A percentile compares a stretch with the other conserved stretches of the same genome.
Evolutionary conservation across 106 monocot species (phyloP).

Genomic region (Iris macrosiphon): DNA sequence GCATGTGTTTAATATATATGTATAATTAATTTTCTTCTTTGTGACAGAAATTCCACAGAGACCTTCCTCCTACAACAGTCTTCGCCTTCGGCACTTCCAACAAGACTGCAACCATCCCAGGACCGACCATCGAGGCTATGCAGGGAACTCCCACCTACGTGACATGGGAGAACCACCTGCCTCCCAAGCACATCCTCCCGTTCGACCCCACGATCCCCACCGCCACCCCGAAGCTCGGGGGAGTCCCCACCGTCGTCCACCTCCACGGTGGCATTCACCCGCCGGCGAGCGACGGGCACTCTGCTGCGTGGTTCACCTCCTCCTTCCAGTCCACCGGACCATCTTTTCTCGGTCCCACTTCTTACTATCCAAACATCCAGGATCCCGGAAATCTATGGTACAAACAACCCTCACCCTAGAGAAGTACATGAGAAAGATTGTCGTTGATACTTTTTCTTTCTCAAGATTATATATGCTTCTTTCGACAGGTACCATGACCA

Average conservation of each 20-base stretch:
- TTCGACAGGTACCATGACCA: slow-evolving; percentile 54
- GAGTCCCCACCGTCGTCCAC: slow-evolving; percentile 37
- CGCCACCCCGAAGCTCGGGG: slow-evolving; percentile 15
- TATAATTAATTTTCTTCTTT: too few relatives aligned
- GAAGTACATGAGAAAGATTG: too few relatives aligned
- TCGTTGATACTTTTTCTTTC: too few relatives aligned
- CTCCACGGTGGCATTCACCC: slow-evolving; percentile 52
- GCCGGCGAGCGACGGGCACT: slow-evolving; percentile 42
- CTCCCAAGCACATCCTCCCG: slow-evolving; percentile 56
- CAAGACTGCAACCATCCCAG: slow-evolving; percentile 55
- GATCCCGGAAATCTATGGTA: slow-evolving; percentile 74
- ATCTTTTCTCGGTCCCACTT: slow-evolving; percentile 13
- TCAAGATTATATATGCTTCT: too few relatives aligned
- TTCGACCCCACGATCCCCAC: slow-evolving; percentile 57
- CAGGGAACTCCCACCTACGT: slow-evolving; percentile 38
- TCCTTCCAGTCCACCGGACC: slow-evolving; percentile 27
- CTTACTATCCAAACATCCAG: slow-evolving; percentile 61
- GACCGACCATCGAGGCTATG: slow-evolving; percentile 67
- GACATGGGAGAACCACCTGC: slow-evolving; percentile 73
- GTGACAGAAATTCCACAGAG: slow-evolving; percentile 73
- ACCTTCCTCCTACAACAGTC: slow-evolving; percentile 49
- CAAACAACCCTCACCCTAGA: too few relatives aligned
- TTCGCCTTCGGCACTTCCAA: slow-evolving; percentile 48
- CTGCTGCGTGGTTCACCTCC: slow-evolving; percentile 55
- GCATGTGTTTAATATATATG: too few relatives aligned